Evolutionary conservation across 176 grass and related monocot species (phyloP).

Genomic region (Oryza coarctata): DNA sequence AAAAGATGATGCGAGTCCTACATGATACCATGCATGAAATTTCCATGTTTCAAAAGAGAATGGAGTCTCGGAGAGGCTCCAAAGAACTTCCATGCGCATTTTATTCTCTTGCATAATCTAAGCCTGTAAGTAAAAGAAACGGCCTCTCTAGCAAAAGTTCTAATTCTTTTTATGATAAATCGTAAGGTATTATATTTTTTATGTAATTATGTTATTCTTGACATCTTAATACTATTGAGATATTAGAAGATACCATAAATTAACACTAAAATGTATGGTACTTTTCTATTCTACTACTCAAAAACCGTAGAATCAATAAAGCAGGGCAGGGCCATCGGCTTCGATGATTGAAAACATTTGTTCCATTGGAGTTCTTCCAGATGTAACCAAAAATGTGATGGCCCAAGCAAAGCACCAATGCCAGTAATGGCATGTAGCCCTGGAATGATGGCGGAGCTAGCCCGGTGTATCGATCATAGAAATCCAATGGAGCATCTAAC

Average conservation of each 20-base stretch:
- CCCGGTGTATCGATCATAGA: neutral
- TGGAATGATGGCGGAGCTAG: neutral
- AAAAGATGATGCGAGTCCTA: neutral
- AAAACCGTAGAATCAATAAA: neutral
- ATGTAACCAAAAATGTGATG: conserved; percentile 23
- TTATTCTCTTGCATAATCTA: neutral
- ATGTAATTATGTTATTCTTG: no score
- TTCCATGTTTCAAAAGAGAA: neutral
- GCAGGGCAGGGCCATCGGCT: neutral
- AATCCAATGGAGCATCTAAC: conserved; percentile 1
- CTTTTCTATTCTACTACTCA: neutral
- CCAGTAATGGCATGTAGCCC: neutral
- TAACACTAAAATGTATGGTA: neutral
- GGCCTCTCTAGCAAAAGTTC: no score
- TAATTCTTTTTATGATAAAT: no score
- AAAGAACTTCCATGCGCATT: conserved; percentile 10
- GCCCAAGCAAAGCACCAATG: neutral
- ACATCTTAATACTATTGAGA: neutral
- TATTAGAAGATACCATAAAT: neutral
- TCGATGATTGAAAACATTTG: conserved; percentile 15
- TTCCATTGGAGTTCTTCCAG: neutral
- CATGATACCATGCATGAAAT: no score
- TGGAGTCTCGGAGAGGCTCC: neutral
- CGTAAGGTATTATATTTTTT: no score
- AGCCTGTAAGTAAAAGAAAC: no score